A percentile compares a stretch with the other conserved stretches of the same genome.
phyloP scores from a whole-genome alignment of 345 rosid genomes.

The Populus davidiana region DNA sequence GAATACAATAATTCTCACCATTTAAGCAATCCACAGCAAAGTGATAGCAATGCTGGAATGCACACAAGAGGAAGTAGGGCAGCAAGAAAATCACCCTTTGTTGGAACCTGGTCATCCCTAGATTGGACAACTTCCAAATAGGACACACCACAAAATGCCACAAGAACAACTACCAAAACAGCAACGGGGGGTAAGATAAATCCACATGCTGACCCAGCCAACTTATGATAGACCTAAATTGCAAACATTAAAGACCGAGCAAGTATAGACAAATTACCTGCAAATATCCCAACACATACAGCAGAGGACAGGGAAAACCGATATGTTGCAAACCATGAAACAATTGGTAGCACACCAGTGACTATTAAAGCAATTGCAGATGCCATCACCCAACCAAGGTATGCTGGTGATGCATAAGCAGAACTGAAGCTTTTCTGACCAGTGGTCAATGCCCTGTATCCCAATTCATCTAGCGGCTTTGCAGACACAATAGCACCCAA shows the following conservation, averaged over 20 bases:
- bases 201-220: constrained; percentile 8
- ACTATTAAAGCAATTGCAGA: constrained; percentile 86
- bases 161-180: constrained; percentile 75
- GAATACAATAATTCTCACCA: constrained; percentile 50
- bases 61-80: constrained; percentile 94
- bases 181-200: constrained; percentile 12
- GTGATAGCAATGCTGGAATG: constrained; percentile 84
- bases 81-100: constrained; percentile 88
- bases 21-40: constrained; percentile 88
- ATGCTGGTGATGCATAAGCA: constrained; percentile 81
- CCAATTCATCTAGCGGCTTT: constrained; percentile 73
- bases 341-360: constrained; percentile 86
- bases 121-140: constrained; percentile 86
- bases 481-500: constrained; percentile 88
- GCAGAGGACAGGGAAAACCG: constrained; percentile 93
- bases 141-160: constrained; percentile 87
- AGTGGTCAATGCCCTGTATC: constrained; percentile 71
- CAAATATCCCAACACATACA: constrained; percentile 67
- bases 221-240: constrained; percentile 9
- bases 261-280: constrained; percentile 49
- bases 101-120: constrained; percentile 80
- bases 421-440: constrained; percentile 58
- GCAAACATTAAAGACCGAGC: constrained; percentile 11
- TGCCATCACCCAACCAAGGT: constrained; percentile 98
- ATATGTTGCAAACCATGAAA: constrained; percentile 97